These are phyloP conservation scores for Erodium chrysanthum DNA, from an alignment of 441 rosid species.

Conservation along the genomic window DNA sequence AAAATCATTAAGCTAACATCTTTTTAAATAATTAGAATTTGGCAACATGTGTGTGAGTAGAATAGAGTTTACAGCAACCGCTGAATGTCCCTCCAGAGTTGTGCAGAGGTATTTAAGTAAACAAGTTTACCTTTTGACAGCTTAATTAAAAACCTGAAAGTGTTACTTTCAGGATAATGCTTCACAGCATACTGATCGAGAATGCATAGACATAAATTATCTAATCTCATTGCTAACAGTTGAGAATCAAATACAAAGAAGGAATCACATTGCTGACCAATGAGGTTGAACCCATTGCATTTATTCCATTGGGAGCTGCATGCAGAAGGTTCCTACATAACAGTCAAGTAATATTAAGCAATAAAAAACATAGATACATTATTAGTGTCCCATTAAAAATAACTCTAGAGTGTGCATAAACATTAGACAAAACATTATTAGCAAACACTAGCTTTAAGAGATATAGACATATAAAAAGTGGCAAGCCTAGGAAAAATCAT, in stretches of 20 bases:
- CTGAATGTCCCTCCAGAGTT: no score
- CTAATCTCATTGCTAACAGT: not conserved
- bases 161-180: not conserved
- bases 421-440: not conserved
- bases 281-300: constrained; percentile 39
- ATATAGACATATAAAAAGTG: not conserved
- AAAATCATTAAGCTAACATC: no score
- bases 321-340: constrained; percentile 33
- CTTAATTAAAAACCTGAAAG: not conserved
- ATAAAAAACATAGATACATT: not conserved
- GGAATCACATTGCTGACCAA: constrained; percentile 40
- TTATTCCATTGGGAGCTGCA: constrained; percentile 34
- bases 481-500: not conserved
- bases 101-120: not conserved
- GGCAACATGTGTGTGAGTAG: not conserved
- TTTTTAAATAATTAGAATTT: no score
- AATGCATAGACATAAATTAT: not conserved
- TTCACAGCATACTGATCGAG: not conserved
- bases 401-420: not conserved
- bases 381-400: not conserved
- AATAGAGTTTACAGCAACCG: not conserved
- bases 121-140: not conserved
- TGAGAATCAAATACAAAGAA: not conserved
- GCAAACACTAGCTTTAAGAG: not conserved
- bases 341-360: constrained; percentile 8